Evolutionary conservation across 1,284 basidiomycete genomes (phyloP).

Genomic region (Cerrena zonata): DNA sequence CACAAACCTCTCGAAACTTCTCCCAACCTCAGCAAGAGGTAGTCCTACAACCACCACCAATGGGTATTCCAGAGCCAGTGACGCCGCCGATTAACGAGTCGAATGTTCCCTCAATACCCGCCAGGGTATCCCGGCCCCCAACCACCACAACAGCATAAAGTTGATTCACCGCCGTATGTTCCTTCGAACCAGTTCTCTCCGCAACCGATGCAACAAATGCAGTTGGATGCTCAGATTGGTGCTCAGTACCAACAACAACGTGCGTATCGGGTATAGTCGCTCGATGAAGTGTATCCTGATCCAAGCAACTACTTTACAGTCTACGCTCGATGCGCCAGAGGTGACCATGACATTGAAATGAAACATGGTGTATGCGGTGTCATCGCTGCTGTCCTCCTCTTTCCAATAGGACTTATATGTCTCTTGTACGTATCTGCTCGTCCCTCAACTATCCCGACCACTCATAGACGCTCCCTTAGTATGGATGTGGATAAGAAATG

Average conservation of each 20-base stretch:
- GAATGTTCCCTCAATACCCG: neutral
- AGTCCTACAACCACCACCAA: neutral
- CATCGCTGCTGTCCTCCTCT: conserved; percentile 21
- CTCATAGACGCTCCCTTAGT: neutral
- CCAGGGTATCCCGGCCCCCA: neutral
- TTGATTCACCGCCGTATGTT: neutral
- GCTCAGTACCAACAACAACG: conserved; percentile 14
- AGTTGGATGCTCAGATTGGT: conserved; percentile 9
- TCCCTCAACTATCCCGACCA: neutral
- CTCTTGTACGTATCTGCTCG: conserved; percentile 19
- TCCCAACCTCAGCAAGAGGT: neutral
- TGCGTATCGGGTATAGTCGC: conserved; percentile 9
- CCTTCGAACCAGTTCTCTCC: neutral
- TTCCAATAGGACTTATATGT: conserved; percentile 24
- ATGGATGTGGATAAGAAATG: conserved; percentile 13
- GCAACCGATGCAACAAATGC: conserved; percentile 4
- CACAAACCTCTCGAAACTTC: neutral
- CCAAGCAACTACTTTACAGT: too few species aligned
- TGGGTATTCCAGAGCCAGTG: neutral
- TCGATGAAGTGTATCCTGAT: neutral
- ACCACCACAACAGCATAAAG: neutral
- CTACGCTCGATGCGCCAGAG: conserved; percentile 21
- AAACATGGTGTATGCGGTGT: conserved; percentile 23
- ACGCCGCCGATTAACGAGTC: too few species aligned
- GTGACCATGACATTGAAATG: conserved; percentile 19